phyloP scores from a whole-genome alignment of 192 early-diverging fungal species.

The Physocladia obscura region DNA sequence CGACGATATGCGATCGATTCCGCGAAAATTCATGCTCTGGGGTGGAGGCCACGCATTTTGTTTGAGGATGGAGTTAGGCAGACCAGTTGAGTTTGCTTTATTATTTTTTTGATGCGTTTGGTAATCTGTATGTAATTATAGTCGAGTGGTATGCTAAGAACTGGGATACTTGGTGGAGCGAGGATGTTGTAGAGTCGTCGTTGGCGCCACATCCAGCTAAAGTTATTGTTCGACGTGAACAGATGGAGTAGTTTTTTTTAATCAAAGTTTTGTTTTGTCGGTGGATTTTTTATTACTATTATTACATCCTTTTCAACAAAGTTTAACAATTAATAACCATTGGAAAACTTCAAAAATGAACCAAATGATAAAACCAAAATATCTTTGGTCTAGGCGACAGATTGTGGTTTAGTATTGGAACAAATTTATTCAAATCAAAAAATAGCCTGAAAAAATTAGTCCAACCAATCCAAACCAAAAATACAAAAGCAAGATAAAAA shows the following conservation, averaged over 20 bases:
- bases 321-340: not conserved
- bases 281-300: not conserved
- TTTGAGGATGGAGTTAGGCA: constrained; percentile 65
- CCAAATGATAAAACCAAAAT: too few species aligned
- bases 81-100: constrained; percentile 53
- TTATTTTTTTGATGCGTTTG: not conserved
- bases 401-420: too few species aligned
- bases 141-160: constrained; percentile 18
- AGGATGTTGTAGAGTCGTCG: constrained; percentile 18
- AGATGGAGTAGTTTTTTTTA: not conserved
- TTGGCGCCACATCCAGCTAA: constrained; percentile 10
- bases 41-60: constrained; percentile 62
- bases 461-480: too few species aligned
- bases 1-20: constrained; percentile 72
- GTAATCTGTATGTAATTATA: not conserved
- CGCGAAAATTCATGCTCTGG: constrained; percentile 63
- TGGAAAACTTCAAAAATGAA: too few species aligned
- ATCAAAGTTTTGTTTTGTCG: not conserved
- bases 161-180: constrained; percentile 21
- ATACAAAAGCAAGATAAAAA: too few species aligned
- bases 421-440: too few species aligned
- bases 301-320: not conserved
- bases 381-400: too few species aligned
- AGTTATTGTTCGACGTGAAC: not conserved
- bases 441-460: too few species aligned